Base-by-base conservation (phyloP, 177 flowering plant species). In the Vitis hybrid region DNA sequence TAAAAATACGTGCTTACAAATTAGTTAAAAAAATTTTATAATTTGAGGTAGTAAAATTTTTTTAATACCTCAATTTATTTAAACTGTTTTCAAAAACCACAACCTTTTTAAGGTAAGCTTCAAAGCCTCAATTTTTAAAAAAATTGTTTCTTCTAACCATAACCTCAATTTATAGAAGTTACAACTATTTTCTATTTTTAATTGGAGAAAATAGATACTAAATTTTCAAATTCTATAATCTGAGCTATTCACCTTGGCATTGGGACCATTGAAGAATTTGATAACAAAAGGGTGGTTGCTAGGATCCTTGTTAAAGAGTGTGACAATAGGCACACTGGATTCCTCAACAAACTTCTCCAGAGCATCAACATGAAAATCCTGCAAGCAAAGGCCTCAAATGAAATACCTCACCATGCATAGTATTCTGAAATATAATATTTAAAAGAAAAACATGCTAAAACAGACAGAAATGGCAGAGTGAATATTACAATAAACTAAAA, bases 331-430 rank as follows among this genome's bases (percentile, higher is more conserved):
- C 26, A 74, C 63, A 72, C 90, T 92, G 15, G 93, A 77, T 77
- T 81, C 92, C 76, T 86, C 90, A 75, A 96, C 71, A 72, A 92
- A 93, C 73, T 90, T 91, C 81, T 83, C 90, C 52, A 87, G n/a
- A 15, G 88, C 81, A 39, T 87, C 92, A 49, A 86, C 81, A 63
- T 86, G 66, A 65, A 93, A 91, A 65, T 90, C 91, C 99, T 95
- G 80, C 67, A 82, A 62, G 59, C 11, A 62, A 20, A 73, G 18
- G 16, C 60, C 29, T 52, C 10, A 3, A 26, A 39, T 70, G 13
- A 70, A 52, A 7, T 9, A 53, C 45, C 45, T 4, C 45, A 39
- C 5, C 5, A 39, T 39, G 33, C 58, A 19, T 20, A 3, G 10
- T 1, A 11, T 63, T 10, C 20, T 20, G 14, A 10, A 18, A 39